phyloP scores from a whole-genome alignment of 192 early-diverging fungal species.

The Entophlyctis luteolus region DNA sequence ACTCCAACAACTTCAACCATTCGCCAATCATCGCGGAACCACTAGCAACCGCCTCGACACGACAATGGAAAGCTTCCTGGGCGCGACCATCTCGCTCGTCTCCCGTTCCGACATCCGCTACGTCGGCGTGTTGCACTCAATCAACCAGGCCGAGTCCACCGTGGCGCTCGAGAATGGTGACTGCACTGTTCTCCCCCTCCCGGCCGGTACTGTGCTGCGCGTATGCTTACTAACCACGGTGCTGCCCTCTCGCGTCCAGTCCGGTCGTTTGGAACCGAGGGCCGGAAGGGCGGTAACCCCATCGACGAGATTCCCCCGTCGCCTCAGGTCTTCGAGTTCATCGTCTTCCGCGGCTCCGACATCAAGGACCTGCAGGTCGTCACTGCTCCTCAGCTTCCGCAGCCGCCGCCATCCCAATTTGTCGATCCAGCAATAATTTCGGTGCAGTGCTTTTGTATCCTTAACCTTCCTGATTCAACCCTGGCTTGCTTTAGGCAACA shows the following conservation, averaged over 20 bases:
- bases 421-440: conserved; percentile 81
- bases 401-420: conserved; percentile 52
- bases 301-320: conserved; percentile 81
- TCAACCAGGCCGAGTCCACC: conserved; percentile 81
- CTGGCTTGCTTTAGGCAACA: too few species aligned
- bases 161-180: conserved; percentile 86
- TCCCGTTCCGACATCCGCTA: conserved; percentile 87
- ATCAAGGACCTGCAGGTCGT: conserved; percentile 80
- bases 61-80: conserved; percentile 36
- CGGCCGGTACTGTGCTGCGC: too few species aligned
- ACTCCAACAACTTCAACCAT: too few species aligned
- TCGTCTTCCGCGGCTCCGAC: conserved; percentile 91
- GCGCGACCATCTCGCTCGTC: conserved; percentile 68
- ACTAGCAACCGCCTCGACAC: neutral
- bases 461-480: too few species aligned
- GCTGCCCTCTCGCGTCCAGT: conserved; percentile 44
- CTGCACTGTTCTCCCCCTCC: neutral
- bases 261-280: conserved; percentile 93
- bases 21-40: too few species aligned
- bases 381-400: conserved; percentile 39
- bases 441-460: conserved; percentile 21
- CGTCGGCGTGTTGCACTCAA: conserved; percentile 79
- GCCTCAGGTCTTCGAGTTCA: conserved; percentile 82
- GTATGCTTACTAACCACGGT: neutral
- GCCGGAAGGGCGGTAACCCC: conserved; percentile 69